A percentile compares a stretch with the other conserved stretches of the same genome.
Evolutionary conservation across 495 filamentous ascomycete species (phyloP).

Genomic region (Penicillium verhagenii): DNA sequence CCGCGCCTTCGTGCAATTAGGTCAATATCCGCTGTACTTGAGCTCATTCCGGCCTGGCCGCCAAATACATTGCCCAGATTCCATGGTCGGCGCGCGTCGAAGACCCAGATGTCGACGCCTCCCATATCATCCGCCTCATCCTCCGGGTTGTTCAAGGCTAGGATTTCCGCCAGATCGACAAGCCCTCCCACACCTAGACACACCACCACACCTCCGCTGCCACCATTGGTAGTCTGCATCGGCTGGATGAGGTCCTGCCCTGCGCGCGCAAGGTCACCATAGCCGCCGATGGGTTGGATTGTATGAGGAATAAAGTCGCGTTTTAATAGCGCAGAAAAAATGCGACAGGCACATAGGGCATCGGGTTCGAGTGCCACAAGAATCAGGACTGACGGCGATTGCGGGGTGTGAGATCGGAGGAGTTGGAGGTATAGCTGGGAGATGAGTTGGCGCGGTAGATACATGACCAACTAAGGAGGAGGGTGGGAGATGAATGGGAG

Average conservation of each 20-base stretch:
- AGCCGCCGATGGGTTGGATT: slow-evolving; percentile 90
- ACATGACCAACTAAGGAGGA: slow-evolving; percentile 60
- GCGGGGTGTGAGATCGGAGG: slow-evolving; percentile 72
- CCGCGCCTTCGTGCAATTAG: slow-evolving; percentile 51
- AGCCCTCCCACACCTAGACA: slow-evolving; percentile 91
- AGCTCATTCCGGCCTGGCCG: slow-evolving; percentile 52
- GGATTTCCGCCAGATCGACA: slow-evolving; percentile 73
- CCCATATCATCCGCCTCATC: slow-evolving; percentile 62
- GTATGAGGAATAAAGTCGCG: slow-evolving; percentile 98
- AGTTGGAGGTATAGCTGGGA: slow-evolving; percentile 88
- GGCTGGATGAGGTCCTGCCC: slow-evolving; percentile 74
- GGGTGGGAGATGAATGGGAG: slow-evolving; percentile 20
- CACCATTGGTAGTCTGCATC: slow-evolving; percentile 78
- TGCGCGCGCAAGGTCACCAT: slow-evolving; percentile 79
- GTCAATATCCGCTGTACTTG: slow-evolving; percentile 46
- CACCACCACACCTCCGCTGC: slow-evolving; percentile 80
- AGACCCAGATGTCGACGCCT: slow-evolving; percentile 86
- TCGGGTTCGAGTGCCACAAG: slow-evolving; percentile 93
- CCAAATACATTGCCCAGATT: slow-evolving; percentile 93
- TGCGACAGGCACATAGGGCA: slow-evolving; percentile 92
- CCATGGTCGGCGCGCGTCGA: slow-evolving; percentile 91
- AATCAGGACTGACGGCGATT: slow-evolving; percentile 87
- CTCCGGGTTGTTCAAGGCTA: slow-evolving; percentile 59
- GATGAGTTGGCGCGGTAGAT: slow-evolving; percentile 87
- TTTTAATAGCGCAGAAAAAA: slow-evolving; percentile 85